Evolutionary conservation across 2,329 filamentous ascomycete species (phyloP).

Genomic region (Bipolaris sorokiniana): DNA sequence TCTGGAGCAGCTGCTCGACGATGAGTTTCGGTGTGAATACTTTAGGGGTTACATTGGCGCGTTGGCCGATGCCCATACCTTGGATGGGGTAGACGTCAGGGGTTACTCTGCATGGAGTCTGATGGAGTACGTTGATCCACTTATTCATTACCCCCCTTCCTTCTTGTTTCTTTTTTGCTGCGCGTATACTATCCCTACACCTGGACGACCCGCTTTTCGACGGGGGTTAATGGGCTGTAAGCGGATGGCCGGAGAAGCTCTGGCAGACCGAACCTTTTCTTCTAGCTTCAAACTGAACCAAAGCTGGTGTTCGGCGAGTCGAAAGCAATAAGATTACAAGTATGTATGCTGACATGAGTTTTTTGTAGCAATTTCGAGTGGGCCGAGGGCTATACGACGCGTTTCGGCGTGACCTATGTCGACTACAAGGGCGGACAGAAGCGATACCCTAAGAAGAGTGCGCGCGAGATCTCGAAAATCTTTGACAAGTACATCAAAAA

Average conservation of each 20-base stretch:
- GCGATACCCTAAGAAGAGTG: conserved; percentile 84
- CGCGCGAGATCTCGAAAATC: conserved; percentile 70
- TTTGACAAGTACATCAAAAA: conserved; percentile 75
- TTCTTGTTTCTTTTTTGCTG: not conserved
- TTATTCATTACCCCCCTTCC: conserved; percentile 15
- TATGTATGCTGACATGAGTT: conserved; percentile 15
- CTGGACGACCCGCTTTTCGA: not conserved
- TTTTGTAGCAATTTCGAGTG: conserved; percentile 76
- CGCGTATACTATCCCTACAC: not conserved
- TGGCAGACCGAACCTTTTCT: conserved; percentile 8
- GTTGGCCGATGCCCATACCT: conserved; percentile 72
- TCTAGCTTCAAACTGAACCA: conserved; percentile 19
- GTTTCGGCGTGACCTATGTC: conserved; percentile 83
- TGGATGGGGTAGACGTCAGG: conserved; percentile 78
- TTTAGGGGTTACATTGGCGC: conserved; percentile 78
- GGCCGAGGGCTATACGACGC: conserved; percentile 88
- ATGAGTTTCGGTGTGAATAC: conserved; percentile 82
- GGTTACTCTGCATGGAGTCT: conserved; percentile 88
- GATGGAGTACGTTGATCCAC: conserved; percentile 67
- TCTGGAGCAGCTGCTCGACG: conserved; percentile 73
- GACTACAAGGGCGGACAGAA: conserved; percentile 82
- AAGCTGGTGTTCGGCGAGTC: not conserved
- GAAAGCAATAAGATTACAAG: not conserved
- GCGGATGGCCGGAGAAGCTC: not conserved
- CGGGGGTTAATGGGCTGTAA: not conserved